Conservation (phyloP, 768 basidiomycete species). For the Lactifluus rugatus region DNA sequence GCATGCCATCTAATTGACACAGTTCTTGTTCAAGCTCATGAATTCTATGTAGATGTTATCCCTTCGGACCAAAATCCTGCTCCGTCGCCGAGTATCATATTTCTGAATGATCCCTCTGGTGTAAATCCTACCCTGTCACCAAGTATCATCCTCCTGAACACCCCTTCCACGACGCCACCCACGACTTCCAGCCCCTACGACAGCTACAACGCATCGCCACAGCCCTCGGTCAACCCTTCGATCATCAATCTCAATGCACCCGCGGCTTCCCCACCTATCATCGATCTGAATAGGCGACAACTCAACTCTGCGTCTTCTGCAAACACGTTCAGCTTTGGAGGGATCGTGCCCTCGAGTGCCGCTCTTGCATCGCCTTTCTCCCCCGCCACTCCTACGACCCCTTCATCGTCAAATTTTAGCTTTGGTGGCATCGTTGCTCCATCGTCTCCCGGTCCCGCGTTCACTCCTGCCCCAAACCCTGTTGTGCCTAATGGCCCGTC, state of each 20-base stretch:
- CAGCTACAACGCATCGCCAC: neutral
- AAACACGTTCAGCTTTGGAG: slow-evolving; percentile 7
- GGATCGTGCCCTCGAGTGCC: slow-evolving; percentile 2
- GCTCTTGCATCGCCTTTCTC: neutral
- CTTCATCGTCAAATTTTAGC: neutral
- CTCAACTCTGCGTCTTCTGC: neutral
- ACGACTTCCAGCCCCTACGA: neutral
- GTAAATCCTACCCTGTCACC: neutral
- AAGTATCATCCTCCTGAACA: slow-evolving; percentile 14
- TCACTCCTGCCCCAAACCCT: neutral
- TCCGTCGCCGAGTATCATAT: neutral
- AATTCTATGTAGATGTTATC: neutral
- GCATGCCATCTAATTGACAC: neutral
- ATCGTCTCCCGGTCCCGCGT: neutral
- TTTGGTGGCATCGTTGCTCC: neutral
- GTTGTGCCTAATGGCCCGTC: neutral
- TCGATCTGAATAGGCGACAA: slow-evolving; percentile 16
- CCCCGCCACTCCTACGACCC: neutral
- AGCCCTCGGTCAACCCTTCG: neutral
- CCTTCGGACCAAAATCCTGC: neutral
- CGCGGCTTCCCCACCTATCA: neutral
- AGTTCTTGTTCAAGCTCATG: neutral
- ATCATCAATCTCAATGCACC: slow-evolving; percentile 13
- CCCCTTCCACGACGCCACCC: neutral
- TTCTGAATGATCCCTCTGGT: slow-evolving; percentile 6